A percentile compares a stretch with the other conserved stretches of the same genome.
phyloP scores from a whole-genome alignment of 139 green algal genomes.

The Marvania coccoides region DNA sequence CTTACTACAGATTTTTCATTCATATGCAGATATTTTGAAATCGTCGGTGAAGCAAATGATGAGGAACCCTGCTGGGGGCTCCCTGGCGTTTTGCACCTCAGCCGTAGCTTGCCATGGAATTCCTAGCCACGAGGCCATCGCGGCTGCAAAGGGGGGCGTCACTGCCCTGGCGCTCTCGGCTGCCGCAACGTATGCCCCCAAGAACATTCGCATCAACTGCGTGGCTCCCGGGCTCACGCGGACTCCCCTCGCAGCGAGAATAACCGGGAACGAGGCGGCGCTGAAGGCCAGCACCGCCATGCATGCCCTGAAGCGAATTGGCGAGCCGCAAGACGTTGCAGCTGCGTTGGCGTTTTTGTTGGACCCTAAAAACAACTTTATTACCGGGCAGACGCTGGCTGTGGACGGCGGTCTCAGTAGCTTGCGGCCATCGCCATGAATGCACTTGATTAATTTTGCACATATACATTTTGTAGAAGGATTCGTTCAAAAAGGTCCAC shows the following conservation, averaged over 20 bases:
- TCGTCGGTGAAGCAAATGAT: slow-evolving; percentile 57
- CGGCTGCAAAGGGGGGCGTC: slow-evolving; percentile 72
- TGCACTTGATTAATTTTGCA: not conserved
- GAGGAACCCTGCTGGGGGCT: slow-evolving; percentile 44
- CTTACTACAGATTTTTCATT: too few species aligned
- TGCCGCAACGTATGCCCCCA: slow-evolving; percentile 65
- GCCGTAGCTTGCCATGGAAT: slow-evolving; percentile 27
- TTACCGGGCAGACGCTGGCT: slow-evolving; percentile 38
- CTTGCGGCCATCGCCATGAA: not conserved
- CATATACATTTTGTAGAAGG: not conserved
- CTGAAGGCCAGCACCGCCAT: slow-evolving; percentile 50
- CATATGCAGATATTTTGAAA: slow-evolving; percentile 64
- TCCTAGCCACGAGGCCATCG: slow-evolving; percentile 77
- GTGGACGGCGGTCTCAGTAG: slow-evolving; percentile 7
- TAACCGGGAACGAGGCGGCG: slow-evolving; percentile 47
- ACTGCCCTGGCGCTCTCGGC: slow-evolving; percentile 45
- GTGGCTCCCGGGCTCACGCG: slow-evolving; percentile 63
- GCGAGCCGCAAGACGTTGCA: slow-evolving; percentile 65
- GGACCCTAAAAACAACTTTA: slow-evolving; percentile 50
- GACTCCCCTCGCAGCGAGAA: slow-evolving; percentile 41
- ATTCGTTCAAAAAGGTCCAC: not conserved
- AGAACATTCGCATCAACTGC: slow-evolving; percentile 78
- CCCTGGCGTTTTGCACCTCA: slow-evolving; percentile 60
- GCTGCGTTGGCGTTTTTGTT: slow-evolving; percentile 63
- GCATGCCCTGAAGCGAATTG: slow-evolving; percentile 66